Percentiles rank a stretch among this genome's conserved stretches.
These are phyloP conservation scores for Porphyridium purpureum DNA, from an alignment of 23 red algal genomes.

Conservation along the genomic window DNA sequence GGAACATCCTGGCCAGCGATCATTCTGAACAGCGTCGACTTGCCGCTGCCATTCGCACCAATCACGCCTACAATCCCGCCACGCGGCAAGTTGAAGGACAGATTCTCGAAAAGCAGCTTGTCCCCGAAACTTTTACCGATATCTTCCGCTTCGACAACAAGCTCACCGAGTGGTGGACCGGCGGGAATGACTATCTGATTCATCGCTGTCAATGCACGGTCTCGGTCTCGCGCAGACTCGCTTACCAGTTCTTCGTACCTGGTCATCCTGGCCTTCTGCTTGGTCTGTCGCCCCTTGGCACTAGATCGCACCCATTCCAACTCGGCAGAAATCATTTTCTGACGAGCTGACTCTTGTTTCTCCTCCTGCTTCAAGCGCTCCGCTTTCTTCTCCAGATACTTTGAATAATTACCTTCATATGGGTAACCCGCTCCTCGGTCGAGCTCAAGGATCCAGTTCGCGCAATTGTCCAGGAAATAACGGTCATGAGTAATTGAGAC, in stretches of 20 bases:
- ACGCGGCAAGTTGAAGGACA: constrained; percentile 52
- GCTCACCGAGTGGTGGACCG: constrained; percentile 36
- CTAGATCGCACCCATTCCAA: constrained; percentile 77
- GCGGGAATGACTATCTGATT: constrained; percentile 65
- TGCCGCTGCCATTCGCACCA: constrained; percentile 63
- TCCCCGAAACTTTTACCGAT: constrained; percentile 59
- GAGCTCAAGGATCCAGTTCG: constrained; percentile 83
- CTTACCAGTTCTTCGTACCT: constrained; percentile 50
- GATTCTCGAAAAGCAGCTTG: constrained; percentile 48
- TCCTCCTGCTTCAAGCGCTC: constrained; percentile 46
- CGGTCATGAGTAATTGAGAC: constrained; percentile 27
- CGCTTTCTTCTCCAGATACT: constrained; percentile 60
- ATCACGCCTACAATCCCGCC: constrained; percentile 77
- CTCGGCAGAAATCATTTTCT: constrained; percentile 38
- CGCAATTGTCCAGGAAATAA: constrained; percentile 69
- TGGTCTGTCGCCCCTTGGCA: constrained; percentile 47
- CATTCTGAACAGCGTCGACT: constrained; percentile 63
- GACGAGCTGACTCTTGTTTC: constrained; percentile 35
- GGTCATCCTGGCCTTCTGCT: constrained; percentile 54
- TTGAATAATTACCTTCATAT: constrained; percentile 76
- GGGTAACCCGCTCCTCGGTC: constrained; percentile 60
- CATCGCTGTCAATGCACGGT: constrained; percentile 3
- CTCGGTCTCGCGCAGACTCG: constrained; percentile 6
- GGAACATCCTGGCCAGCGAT: constrained; percentile 62
- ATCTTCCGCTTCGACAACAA: constrained; percentile 63